Base-by-base conservation (phyloP, 108 stramenopile genomes). In the Nitzschia palea region DNA sequence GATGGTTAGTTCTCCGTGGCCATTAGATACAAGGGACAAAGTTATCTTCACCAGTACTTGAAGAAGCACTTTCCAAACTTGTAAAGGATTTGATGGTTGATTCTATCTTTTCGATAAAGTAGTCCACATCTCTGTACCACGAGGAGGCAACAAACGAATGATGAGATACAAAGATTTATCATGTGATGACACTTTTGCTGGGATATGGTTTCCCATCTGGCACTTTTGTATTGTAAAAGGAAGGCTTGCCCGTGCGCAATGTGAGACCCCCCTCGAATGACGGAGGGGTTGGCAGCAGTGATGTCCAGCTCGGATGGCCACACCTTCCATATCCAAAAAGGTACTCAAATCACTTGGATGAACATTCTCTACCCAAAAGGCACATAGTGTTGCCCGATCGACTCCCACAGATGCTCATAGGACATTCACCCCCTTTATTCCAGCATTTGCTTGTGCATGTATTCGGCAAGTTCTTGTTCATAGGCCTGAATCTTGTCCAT, bases 201-300 rank as follows among this genome's bases (percentile, higher is more conserved):
- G n/a, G n/a, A n/a, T n/a, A n/a, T n/a, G n/a, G n/a, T n/a, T n/a
- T n/a, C n/a, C n/a, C n/a, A n/a, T n/a, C n/a, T n/a, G n/a, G n/a
- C 74, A 90, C 78, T 74, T 91, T 88, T 20, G 88, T 91, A 60
- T 93, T 95, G 88, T 95, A 95, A 74, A 95, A 83, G 45, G 89
- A 15, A 90, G 71, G 71, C 90, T 91, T 9, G 91, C 95, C 50
- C 95, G 58, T 0, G 90, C 88, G 22, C 91, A 89, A 70, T 95
- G 94, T 43, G 85, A 82, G 35, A 87, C 82, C 14, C 94, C 96
- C 33, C 93, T 81, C 35, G 85, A 78, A 4, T 85, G 71, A 75
- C 97, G 98, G 65, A 98, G 68, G 4, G 98, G 96, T 79, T 98
- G 97, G 65, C 95, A 95, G 71, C 98, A 98, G 72, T 98, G 98